Evolutionary conservation across 106 monocot species (phyloP), one percentile per base, ranked within the genome.

Genomic region (Dendrobium chrysotoxum): DNA sequence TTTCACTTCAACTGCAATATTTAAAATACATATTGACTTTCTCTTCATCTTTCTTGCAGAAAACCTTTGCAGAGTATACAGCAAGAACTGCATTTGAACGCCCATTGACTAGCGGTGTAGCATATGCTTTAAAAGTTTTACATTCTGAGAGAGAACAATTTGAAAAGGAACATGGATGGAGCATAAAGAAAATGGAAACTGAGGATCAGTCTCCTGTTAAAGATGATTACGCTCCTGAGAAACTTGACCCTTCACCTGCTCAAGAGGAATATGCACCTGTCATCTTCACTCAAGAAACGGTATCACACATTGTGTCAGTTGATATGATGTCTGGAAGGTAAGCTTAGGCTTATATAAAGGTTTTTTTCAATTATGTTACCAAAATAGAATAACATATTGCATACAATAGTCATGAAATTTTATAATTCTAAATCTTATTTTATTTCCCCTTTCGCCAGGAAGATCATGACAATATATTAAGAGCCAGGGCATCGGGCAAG

Each of bases 321-420:
- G 95, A 95, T 83, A 92, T 95, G 95, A 92, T 92, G 92, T 95
- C 95, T 64, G 95, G 8, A 89, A 89, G 90, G 95, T 95, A 53
- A 88, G 26, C 31, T 39, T n/a, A 76, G 44, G 31, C 82, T 67
- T 44, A 70, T 71, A 41, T 44, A 58, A 1, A 16, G 10, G 15
- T 21, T 31, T 40, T 79, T 65, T 65, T 40, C 23, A 70, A 35
- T 21, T 57, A 65, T 79, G 17, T 13, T 61, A n/a, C 23, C 23
- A 6, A 5, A 23, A 61, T 61, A n/a, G 61, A 61, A 61, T 58
- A 68, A 68, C 10, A 31, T 68, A 21, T 68, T 68, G 30, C 28
- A 68, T 30, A 31, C 8, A 68, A 5, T 28, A 68, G 13, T n/a
- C 28, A 68, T 10, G 68, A 68, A 68, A 31, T 31, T 68, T 68